A percentile compares a stretch with the other conserved stretches of the same genome.
Conservation (phyloP, 352 stramenopile species). For the Phytophthora multivora region DNA sequence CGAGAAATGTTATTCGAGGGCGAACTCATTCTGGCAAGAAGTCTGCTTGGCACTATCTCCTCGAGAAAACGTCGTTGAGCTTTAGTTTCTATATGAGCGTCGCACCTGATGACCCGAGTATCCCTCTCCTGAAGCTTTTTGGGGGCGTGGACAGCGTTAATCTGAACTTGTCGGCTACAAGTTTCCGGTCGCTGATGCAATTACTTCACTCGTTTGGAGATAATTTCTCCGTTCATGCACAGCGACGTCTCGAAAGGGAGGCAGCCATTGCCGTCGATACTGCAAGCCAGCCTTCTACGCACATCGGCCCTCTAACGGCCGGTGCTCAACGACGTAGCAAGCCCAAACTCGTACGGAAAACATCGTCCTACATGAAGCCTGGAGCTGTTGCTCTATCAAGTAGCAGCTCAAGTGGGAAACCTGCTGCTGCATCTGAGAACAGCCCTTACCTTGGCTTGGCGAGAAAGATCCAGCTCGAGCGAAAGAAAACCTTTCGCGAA, state of each 20-base stretch:
- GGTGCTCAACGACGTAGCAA: constrained; percentile 29
- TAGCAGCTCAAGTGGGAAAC: constrained; percentile 29
- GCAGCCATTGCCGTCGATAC: constrained; percentile 10
- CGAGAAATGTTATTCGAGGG: constrained; percentile 23
- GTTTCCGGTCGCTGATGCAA: constrained; percentile 61
- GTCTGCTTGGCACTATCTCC: constrained; percentile 56
- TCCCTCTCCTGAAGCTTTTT: constrained; percentile 78
- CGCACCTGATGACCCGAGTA: constrained; percentile 74
- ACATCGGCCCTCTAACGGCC: constrained; percentile 8
- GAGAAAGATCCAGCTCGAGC: constrained; percentile 42
- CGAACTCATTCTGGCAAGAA: constrained; percentile 22
- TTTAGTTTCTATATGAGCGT: constrained; percentile 84
- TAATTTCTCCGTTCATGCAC: constrained; percentile 58
- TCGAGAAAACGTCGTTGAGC: constrained; percentile 76
- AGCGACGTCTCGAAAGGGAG: constrained; percentile 37
- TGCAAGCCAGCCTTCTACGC: constrained; percentile 6
- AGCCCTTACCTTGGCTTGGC: constrained; percentile 47
- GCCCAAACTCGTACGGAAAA: constrained; percentile 34
- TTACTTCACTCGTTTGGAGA: constrained; percentile 74
- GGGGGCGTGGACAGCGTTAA: constrained; percentile 72
- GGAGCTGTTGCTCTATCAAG: constrained; percentile 27
- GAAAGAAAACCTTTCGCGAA: constrained; percentile 34
- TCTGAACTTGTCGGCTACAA: constrained; percentile 70
- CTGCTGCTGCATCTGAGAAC: constrained; percentile 24
- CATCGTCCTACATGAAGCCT: constrained; percentile 33